A percentile compares a stretch with the other conserved stretches of the same genome.
These are phyloP conservation scores for Elsinoe australis DNA, from an alignment of 2,329 filamentous ascomycete genomes.

Conservation along the genomic window DNA sequence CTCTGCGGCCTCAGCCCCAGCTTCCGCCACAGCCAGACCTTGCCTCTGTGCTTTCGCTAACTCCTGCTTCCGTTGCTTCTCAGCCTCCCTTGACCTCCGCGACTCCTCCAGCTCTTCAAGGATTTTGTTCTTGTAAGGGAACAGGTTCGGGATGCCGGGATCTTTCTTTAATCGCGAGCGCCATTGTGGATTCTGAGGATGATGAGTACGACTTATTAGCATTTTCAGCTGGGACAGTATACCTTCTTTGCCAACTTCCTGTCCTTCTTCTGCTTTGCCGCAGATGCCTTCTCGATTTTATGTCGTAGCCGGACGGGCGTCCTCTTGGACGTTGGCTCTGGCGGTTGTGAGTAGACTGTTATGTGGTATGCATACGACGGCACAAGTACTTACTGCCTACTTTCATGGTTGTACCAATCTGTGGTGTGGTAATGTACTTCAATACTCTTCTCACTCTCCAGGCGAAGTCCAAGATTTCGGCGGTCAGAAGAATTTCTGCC, in stretches of 20 bases:
- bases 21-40: constrained; percentile 30
- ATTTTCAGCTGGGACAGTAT: constrained; percentile 16
- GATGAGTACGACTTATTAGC: constrained; percentile 22
- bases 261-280: constrained; percentile 82
- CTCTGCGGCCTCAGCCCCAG: constrained; percentile 33
- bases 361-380: background rate
- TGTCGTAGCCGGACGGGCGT: constrained; percentile 79
- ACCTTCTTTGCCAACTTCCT: constrained; percentile 82
- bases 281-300: constrained; percentile 91
- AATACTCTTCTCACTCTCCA: background rate
- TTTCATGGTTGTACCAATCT: constrained; percentile 7
- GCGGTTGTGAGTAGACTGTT: background rate
- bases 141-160: constrained; percentile 92
- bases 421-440: background rate
- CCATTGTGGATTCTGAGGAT: constrained; percentile 80
- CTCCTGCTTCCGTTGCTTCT: constrained; percentile 62
- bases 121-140: constrained; percentile 95
- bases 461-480: background rate
- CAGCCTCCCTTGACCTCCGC: constrained; percentile 71
- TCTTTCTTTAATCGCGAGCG: constrained; percentile 93
- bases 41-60: constrained; percentile 48
- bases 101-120: constrained; percentile 91
- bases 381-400: constrained; percentile 8
- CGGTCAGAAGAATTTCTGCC: constrained; percentile 12
- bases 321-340: constrained; percentile 84